These are phyloP conservation scores for Vachellia collinsii DNA, from an alignment of 306 rosid genomes.

Conservation along the genomic window DNA sequence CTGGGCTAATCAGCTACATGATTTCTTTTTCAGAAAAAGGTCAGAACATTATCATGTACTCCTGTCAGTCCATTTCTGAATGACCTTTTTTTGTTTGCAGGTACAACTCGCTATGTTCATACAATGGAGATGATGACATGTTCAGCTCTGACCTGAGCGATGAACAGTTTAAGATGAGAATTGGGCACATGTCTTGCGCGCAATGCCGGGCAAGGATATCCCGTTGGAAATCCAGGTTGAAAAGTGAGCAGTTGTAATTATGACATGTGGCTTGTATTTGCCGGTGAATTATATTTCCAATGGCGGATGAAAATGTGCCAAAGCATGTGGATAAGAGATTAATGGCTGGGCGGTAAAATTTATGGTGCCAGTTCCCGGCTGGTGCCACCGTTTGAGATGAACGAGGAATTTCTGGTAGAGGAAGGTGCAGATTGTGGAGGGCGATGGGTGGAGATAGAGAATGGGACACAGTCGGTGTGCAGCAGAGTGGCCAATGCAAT, in stretches of 20 bases:
- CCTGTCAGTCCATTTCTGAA: conserved; percentile 13
- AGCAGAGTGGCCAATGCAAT: conserved; percentile 80
- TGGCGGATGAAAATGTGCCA: conserved; percentile 95
- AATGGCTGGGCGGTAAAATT: conserved; percentile 70
- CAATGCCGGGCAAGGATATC: conserved; percentile 75
- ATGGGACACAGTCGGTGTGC: conserved; percentile 90
- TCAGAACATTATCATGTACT: too few species aligned
- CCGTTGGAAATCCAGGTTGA: conserved; percentile 15
- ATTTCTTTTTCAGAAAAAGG: too few species aligned
- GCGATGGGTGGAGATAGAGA: conserved; percentile 87
- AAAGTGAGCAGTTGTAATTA: conserved; percentile 6
- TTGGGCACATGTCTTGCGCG: conserved; percentile 88
- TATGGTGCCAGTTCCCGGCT: not conserved
- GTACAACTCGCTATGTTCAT: conserved; percentile 91
- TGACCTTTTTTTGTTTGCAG: conserved; percentile 48
- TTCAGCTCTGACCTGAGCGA: conserved; percentile 97
- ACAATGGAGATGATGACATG: conserved; percentile 95
- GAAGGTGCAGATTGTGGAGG: conserved; percentile 74
- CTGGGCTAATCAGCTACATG: not conserved
- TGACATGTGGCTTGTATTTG: conserved; percentile 18
- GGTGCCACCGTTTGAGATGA: not conserved
- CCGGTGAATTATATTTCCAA: conserved; percentile 76
- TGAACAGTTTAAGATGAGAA: conserved; percentile 80
- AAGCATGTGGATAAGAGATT: conserved; percentile 89
- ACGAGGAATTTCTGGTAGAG: conserved; percentile 2